Conservation (phyloP, 805 yeast species). For the Wickerhamomyces rabaulensis region DNA sequence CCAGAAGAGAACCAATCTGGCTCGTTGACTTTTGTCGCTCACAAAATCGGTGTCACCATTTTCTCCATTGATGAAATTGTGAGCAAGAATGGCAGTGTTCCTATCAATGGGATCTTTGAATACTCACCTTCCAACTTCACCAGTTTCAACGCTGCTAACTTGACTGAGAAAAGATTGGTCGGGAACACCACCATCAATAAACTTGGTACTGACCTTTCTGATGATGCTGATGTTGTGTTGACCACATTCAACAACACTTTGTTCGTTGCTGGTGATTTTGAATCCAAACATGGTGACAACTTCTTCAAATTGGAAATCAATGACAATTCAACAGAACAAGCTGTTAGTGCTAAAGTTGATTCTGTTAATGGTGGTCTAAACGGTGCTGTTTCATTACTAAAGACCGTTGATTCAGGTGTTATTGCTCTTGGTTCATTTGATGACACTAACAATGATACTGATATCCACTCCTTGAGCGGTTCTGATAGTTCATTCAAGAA, state of each 20-base stretch:
- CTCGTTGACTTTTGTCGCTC: constrained; percentile 62
- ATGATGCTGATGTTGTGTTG: constrained; percentile 35
- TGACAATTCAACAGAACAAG: constrained; percentile 10
- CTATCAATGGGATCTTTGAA: constrained; percentile 77
- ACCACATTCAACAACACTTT: constrained; percentile 29
- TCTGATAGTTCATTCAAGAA: constrained; percentile 30
- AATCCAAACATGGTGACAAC: constrained; percentile 32
- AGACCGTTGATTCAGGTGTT: constrained; percentile 30
- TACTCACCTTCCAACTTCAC: constrained; percentile 69
- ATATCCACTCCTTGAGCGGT: constrained; percentile 25
- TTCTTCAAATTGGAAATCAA: constrained; percentile 29
- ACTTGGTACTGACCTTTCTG: constrained; percentile 29
- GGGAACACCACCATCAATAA: constrained; percentile 43
- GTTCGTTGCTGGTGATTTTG: constrained; percentile 46
- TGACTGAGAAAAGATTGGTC: constrained; percentile 24
- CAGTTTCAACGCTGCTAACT: constrained; percentile 23
- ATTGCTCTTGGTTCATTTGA: constrained; percentile 43
- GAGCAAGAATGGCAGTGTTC: constrained; percentile 30
- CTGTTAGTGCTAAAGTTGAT: constrained; percentile 16
- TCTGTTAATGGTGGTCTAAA: constrained; percentile 33
- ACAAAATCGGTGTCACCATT: constrained; percentile 49
- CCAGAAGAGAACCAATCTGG: constrained; percentile 29
- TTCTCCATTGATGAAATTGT: constrained; percentile 38
- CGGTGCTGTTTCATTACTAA: constrained; percentile 32
- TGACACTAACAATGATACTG: constrained; percentile 28